Evolutionary conservation across 2,329 filamentous ascomycete species (phyloP).

Genomic region (Xylariaceae sp.): DNA sequence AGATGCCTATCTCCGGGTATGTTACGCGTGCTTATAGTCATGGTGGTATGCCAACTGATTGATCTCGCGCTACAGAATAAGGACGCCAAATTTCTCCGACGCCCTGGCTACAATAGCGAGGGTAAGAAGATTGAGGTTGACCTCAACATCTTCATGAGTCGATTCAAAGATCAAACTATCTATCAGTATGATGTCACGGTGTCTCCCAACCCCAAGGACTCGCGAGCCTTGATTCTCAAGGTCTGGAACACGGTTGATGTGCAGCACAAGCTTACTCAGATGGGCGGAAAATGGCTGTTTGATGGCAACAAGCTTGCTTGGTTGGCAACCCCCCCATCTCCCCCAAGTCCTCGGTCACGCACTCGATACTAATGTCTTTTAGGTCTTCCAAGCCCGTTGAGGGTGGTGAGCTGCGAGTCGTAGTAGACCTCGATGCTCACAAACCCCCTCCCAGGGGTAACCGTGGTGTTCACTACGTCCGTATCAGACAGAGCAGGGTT

Average conservation of each 20-base stretch:
- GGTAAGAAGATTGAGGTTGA: slow-evolving; percentile 51
- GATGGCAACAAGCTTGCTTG: slow-evolving; percentile 85
- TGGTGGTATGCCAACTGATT: background rate
- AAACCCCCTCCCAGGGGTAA: slow-evolving; percentile 23
- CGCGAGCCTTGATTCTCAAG: slow-evolving; percentile 61
- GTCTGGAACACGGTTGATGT: slow-evolving; percentile 65
- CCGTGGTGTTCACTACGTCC: slow-evolving; percentile 50
- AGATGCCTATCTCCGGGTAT: slow-evolving; percentile 47
- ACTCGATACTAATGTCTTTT: slow-evolving; percentile 14
- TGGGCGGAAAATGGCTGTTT: slow-evolving; percentile 57
- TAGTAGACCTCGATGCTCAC: slow-evolving; percentile 62
- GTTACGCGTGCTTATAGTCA: slow-evolving; percentile 9
- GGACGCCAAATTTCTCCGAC: slow-evolving; percentile 35
- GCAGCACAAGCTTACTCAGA: slow-evolving; percentile 46
- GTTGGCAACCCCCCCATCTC: slow-evolving; percentile 43
- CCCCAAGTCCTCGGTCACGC: background rate
- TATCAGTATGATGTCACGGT: slow-evolving; percentile 79
- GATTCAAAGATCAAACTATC: slow-evolving; percentile 56
- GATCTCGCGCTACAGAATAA: background rate
- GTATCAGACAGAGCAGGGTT: slow-evolving; percentile 58
- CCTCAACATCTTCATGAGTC: slow-evolving; percentile 70
- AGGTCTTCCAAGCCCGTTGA: slow-evolving; percentile 37
- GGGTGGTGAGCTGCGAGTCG: slow-evolving; percentile 47
- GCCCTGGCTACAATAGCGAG: slow-evolving; percentile 50
- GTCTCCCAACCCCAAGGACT: slow-evolving; percentile 44